Evolutionary conservation across 225 moss, liverwort and hornwort species (phyloP), one percentile per base, ranked within the genome.

Genomic region (Antitrichia curtipendula): DNA sequence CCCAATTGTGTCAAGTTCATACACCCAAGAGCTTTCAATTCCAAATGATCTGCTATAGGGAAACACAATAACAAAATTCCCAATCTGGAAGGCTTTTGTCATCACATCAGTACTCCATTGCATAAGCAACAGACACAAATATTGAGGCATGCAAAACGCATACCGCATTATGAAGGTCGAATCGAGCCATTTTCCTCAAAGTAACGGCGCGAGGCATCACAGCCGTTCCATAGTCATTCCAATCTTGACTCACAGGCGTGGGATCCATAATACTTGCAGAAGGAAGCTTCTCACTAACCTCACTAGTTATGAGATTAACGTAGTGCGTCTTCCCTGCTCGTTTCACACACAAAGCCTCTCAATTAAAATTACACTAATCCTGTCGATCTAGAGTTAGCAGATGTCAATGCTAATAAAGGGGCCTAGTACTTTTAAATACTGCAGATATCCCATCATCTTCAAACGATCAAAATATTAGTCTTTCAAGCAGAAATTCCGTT

Each of bases 131-230:
- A 40, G 59, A 66, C 73, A 32, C 75, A 59, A 61, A 88, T 52
- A 69, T 34, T 53, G 40, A 76, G 72, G 82, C 86, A 84, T 34
- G 43, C 25, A 81, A 50, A 87, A 80, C 22, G 63, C 91, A 84
- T 95, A 98, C 97, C 89, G 97, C 98, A 90, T 97, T 95, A 74
- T 98, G 98, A 91, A 98, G 95, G 82, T 98, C 98, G 92, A 84
- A 96, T 43, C 97, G 97, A 76, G 93, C 98, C 82, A 97, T 90
- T 81, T 92, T 92, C 82, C 91, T 90, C 84, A 98, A 93, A 79
- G 93, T 85, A 59, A 84, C 85, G 31, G 90, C 82, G 50, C 97
- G 97, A 85, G 98, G 98, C 98, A 98, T 98, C 75, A 96, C 92
- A 89, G 98, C 95, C 68, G 97, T 97, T 64, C 97, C 95, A 54